Conservation (phyloP, 441 rosid genomes). For the Gossypium aridum region DNA sequence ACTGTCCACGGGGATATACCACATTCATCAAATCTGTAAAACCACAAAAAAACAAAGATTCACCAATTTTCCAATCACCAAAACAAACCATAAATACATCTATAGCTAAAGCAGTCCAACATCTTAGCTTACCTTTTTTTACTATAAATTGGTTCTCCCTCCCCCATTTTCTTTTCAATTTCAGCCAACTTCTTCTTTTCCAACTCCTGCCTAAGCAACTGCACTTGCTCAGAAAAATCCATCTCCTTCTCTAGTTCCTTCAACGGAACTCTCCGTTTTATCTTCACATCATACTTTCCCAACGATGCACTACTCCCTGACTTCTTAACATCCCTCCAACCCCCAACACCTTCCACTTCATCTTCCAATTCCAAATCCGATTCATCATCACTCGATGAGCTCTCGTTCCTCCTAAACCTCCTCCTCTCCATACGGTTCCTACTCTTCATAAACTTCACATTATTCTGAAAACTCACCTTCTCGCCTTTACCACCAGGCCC, state of each 20-base stretch:
- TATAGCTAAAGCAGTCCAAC: not conserved
- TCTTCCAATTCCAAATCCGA: conserved; percentile 42
- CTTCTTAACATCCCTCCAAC: conserved; percentile 38
- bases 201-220: conserved; percentile 51
- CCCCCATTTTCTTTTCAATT: conserved; percentile 23
- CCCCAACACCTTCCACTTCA: conserved; percentile 28
- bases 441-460: conserved; percentile 22
- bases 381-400: conserved; percentile 69
- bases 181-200: conserved; percentile 35
- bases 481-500: conserved; percentile 17
- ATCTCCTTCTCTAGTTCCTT: conserved; percentile 46
- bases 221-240: conserved; percentile 52
- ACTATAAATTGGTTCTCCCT: conserved; percentile 56
- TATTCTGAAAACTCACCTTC: conserved; percentile 20
- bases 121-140: conserved; percentile 41
- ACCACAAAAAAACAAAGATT: conserved; percentile 8
- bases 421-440: conserved; percentile 24
- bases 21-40: conserved; percentile 74
- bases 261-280: conserved; percentile 56
- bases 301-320: conserved; percentile 64
- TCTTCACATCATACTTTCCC: conserved; percentile 66
- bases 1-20: conserved; percentile 67
- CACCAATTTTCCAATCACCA: conserved; percentile 7
- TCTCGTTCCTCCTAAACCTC: conserved; percentile 48
- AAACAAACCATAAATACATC: not conserved